These are phyloP conservation scores for Phycomyces blakesleeanus DNA, from an alignment of 192 early-diverging fungal genomes.

Conservation along the genomic window DNA sequence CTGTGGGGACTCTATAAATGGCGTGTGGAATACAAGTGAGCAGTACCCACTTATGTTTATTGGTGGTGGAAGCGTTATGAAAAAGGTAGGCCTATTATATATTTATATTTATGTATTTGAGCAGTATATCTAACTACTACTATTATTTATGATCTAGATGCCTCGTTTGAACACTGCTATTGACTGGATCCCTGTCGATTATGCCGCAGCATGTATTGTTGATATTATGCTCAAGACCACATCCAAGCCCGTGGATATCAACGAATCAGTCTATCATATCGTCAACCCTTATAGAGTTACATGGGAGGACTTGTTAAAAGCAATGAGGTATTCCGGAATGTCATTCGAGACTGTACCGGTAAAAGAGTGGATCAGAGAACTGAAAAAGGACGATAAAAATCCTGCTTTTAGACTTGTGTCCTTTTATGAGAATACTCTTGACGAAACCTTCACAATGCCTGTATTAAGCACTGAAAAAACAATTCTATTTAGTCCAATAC, in stretches of 20 bases:
- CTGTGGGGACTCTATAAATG: slow-evolving; percentile 22
- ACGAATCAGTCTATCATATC: slow-evolving; percentile 20
- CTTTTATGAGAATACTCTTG: slow-evolving; percentile 12
- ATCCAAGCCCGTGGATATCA: background rate
- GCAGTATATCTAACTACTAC: too few species aligned
- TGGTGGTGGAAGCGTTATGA: slow-evolving; percentile 17
- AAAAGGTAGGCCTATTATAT: slow-evolving; percentile 13
- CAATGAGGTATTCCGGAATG: slow-evolving; percentile 13
- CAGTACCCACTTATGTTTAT: slow-evolving; percentile 26
- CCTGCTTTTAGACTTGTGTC: slow-evolving; percentile 13
- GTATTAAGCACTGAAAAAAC: slow-evolving; percentile 17
- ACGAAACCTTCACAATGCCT: background rate
- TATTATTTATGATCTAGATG: slow-evolving; percentile 8
- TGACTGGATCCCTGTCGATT: slow-evolving; percentile 31
- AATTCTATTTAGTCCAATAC: background rate
- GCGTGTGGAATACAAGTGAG: slow-evolving; percentile 31
- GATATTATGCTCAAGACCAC: slow-evolving; percentile 19
- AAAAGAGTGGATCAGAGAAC: slow-evolving; percentile 12
- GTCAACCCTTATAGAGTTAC: slow-evolving; percentile 16
- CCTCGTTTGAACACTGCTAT: slow-evolving; percentile 12
- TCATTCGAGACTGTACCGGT: slow-evolving; percentile 8
- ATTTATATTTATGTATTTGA: too few species aligned
- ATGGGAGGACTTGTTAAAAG: slow-evolving; percentile 11
- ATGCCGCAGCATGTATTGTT: slow-evolving; percentile 18
- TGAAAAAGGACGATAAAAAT: slow-evolving; percentile 18